These are phyloP conservation scores for Tolypocladium tropicale DNA, from an alignment of 2,329 filamentous ascomycete genomes.

Conservation along the genomic window DNA sequence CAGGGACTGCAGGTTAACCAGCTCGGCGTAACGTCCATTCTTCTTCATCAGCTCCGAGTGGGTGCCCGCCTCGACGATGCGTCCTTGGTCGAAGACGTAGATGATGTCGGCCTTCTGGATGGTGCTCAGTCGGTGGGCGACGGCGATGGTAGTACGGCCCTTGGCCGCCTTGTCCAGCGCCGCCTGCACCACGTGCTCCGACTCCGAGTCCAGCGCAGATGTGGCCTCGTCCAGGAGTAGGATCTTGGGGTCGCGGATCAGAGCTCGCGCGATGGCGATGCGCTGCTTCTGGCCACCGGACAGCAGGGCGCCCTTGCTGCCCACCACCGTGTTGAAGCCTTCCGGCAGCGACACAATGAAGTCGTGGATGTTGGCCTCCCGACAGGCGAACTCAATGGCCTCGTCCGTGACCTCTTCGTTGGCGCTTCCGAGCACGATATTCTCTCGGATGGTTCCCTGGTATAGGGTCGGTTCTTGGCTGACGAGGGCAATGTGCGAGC, in stretches of 20 bases:
- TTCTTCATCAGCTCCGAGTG: slow-evolving; percentile 62
- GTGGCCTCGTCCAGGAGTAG: slow-evolving; percentile 77
- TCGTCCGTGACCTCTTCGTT: slow-evolving; percentile 59
- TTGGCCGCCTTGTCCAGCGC: slow-evolving; percentile 74
- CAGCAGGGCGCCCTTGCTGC: slow-evolving; percentile 74
- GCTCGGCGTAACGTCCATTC: slow-evolving; percentile 64
- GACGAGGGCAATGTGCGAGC: slow-evolving; percentile 74
- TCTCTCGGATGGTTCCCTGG: slow-evolving; percentile 83
- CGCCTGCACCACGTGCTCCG: slow-evolving; percentile 70
- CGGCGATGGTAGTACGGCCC: slow-evolving; percentile 83
- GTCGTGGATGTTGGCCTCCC: slow-evolving; percentile 86
- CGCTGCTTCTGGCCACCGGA: slow-evolving; percentile 93
- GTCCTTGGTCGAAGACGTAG: slow-evolving; percentile 90
- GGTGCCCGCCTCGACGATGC: slow-evolving; percentile 74
- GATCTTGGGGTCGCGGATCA: slow-evolving; percentile 85
- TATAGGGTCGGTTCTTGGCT: slow-evolving; percentile 93
- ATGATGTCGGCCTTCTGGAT: slow-evolving; percentile 94
- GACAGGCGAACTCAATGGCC: slow-evolving; percentile 66
- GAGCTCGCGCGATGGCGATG: slow-evolving; percentile 81
- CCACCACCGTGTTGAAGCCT: slow-evolving; percentile 76
- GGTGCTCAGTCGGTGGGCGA: slow-evolving; percentile 83
- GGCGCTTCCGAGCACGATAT: slow-evolving; percentile 71
- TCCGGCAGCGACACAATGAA: slow-evolving; percentile 82
- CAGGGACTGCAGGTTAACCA: slow-evolving; percentile 72
- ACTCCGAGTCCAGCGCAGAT: slow-evolving; percentile 64